Conservation (phyloP, 2,329 filamentous ascomycete species). For the Fusarium sp. region DNA sequence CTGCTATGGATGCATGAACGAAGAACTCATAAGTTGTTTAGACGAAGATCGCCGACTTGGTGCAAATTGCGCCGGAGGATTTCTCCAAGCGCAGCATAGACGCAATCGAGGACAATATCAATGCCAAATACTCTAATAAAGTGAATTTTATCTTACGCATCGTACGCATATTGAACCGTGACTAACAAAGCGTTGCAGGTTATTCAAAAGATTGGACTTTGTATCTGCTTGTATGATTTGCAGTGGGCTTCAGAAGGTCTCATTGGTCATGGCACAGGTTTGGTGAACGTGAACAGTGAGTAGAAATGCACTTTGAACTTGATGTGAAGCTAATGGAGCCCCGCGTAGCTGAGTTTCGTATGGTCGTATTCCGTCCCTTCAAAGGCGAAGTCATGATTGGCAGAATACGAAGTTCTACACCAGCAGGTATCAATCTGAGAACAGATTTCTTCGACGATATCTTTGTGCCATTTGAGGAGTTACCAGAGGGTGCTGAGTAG, state of each 20-base stretch:
- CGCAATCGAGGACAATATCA: constrained; percentile 96
- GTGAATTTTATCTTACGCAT: constrained; percentile 50
- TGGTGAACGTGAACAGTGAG: constrained; percentile 92
- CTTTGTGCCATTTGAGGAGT: constrained; percentile 76
- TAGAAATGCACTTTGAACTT: neutral
- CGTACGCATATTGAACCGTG: neutral
- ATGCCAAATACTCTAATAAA: constrained; percentile 95
- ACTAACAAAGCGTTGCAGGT: constrained; percentile 58
- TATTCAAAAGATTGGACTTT: constrained; percentile 93
- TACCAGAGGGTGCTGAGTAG: constrained; percentile 82
- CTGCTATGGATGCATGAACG: constrained; percentile 14
- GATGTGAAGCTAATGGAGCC: constrained; percentile 6
- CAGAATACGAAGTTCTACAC: constrained; percentile 78
- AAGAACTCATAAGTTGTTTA: constrained; percentile 49
- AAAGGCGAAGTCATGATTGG: constrained; percentile 92
- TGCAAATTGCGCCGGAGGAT: constrained; percentile 89
- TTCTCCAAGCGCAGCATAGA: constrained; percentile 84
- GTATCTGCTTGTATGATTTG: constrained; percentile 92
- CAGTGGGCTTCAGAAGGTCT: constrained; percentile 90
- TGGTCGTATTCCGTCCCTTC: constrained; percentile 95
- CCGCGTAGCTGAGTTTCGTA: constrained; percentile 78
- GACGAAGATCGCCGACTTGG: constrained; percentile 94
- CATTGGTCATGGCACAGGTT: constrained; percentile 90
- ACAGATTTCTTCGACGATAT: constrained; percentile 97
- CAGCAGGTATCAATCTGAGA: constrained; percentile 78